These are phyloP conservation scores for Carex scoparia DNA, from an alignment of 176 grass and related monocot species.

Conservation along the genomic window DNA sequence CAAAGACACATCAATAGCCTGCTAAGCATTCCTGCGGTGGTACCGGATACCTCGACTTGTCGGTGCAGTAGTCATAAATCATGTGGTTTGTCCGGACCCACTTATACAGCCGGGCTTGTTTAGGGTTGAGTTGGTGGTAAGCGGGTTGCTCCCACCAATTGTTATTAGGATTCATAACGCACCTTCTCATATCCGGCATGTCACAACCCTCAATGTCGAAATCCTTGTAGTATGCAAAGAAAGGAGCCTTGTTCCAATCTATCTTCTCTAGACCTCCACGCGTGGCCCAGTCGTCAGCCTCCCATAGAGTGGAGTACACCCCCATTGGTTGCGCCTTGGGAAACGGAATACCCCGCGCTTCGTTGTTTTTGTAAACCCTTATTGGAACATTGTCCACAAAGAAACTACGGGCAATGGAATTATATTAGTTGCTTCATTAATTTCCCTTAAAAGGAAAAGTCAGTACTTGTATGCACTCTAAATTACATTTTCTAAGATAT, in stretches of 20 bases:
- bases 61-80: conserved; percentile 66
- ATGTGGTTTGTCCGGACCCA: neutral
- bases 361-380: conserved; percentile 58
- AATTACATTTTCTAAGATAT: neutral
- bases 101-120: neutral
- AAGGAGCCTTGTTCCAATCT: conserved; percentile 58
- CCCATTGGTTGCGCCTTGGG: conserved; percentile 54
- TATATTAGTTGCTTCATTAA: neutral
- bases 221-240: conserved; percentile 49
- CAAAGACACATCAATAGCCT: neutral
- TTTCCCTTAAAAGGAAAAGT: neutral
- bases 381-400: conserved; percentile 47
- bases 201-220: conserved; percentile 15
- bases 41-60: conserved; percentile 27
- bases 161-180: conserved; percentile 19
- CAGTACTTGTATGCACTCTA: neutral
- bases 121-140: neutral
- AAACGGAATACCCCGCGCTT: conserved; percentile 28
- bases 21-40: neutral
- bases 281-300: conserved; percentile 73
- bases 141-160: neutral
- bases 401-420: conserved; percentile 25
- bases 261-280: conserved; percentile 57
- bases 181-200: conserved; percentile 14
- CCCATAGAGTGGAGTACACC: conserved; percentile 50